A percentile compares a stretch with the other conserved stretches of the same genome.
Conservation (phyloP, 2,329 filamentous ascomycete species). For the Calonectria pseudoreteaudii region DNA sequence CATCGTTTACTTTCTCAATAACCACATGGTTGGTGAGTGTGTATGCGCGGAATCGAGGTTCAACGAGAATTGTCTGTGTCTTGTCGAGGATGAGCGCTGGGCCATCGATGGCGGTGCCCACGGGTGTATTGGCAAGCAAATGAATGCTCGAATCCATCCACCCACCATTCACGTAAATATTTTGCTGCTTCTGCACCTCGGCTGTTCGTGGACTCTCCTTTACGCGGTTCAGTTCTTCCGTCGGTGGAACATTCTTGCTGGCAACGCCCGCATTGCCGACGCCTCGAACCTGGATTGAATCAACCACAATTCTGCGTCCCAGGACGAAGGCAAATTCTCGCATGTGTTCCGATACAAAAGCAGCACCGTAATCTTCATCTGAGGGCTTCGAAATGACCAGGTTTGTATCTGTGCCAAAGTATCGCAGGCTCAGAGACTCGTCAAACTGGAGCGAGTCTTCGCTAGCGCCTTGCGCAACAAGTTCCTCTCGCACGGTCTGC, state of each 20-base stretch:
- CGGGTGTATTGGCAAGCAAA: conserved; percentile 1
- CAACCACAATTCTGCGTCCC: conserved; percentile 52
- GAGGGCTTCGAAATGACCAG: conserved; percentile 57
- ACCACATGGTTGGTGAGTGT: conserved; percentile 47
- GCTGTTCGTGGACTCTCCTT: background rate
- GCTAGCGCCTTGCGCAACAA: conserved; percentile 55
- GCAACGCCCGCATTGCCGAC: conserved; percentile 9
- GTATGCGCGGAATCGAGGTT: conserved; percentile 42
- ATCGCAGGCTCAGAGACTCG: conserved; percentile 59
- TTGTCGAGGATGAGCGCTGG: conserved; percentile 48
- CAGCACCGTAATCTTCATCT: conserved; percentile 50
- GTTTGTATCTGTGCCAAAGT: conserved; percentile 56
- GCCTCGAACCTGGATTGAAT: conserved; percentile 49
- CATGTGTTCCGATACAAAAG: conserved; percentile 51
- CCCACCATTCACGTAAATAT: conserved; percentile 13
- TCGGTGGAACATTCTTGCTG: background rate
- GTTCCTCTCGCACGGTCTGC: conserved; percentile 49
- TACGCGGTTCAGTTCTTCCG: background rate
- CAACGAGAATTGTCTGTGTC: conserved; percentile 47
- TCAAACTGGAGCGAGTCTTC: conserved; percentile 53
- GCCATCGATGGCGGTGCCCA: conserved; percentile 34
- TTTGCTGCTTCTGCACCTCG: background rate
- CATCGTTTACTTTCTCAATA: conserved; percentile 37
- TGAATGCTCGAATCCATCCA: conserved; percentile 25
- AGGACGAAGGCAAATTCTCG: conserved; percentile 56